These are phyloP conservation scores for Clarireedia hainanense DNA, from an alignment of 2,329 filamentous ascomycete genomes.

Conservation along the genomic window DNA sequence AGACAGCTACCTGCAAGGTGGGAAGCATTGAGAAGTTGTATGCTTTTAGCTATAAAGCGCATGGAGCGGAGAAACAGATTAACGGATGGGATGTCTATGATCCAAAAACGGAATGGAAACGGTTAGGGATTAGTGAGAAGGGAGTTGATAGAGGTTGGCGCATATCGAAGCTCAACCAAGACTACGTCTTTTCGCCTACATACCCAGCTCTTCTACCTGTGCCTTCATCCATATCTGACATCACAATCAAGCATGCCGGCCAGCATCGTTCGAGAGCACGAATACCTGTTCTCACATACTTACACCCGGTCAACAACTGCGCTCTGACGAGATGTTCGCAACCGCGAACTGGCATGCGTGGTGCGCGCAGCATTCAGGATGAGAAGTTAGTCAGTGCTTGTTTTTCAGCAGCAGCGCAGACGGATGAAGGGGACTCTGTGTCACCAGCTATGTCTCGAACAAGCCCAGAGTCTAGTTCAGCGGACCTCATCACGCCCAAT, in stretches of 20 bases:
- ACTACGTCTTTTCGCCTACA: conserved; percentile 86
- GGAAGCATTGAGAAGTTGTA: conserved; percentile 82
- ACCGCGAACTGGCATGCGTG: conserved; percentile 75
- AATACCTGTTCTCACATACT: conserved; percentile 83
- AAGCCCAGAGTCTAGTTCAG: conserved; percentile 43
- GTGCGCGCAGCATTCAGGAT: conserved; percentile 89
- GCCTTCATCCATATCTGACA: conserved; percentile 88
- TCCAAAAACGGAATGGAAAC: conserved; percentile 72
- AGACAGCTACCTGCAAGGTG: conserved; percentile 69
- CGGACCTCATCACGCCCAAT: conserved; percentile 33
- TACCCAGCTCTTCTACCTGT: conserved; percentile 83
- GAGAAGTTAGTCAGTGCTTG: conserved; percentile 90
- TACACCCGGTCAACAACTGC: conserved; percentile 96
- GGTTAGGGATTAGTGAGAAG: conserved; percentile 81
- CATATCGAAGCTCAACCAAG: conserved; percentile 79
- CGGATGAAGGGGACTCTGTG: conserved; percentile 20
- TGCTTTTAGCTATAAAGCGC: conserved; percentile 77
- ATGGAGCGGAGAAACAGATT: conserved; percentile 62
- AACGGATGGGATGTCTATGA: conserved; percentile 84
- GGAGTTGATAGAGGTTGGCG: conserved; percentile 62
- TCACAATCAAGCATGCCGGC: conserved; percentile 86
- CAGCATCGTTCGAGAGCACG: conserved; percentile 82
- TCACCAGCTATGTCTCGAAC: conserved; percentile 25
- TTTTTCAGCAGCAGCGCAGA: conserved; percentile 55
- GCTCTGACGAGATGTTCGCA: conserved; percentile 94